Conservation (phyloP, 164 flowering plant species). For the Warburgia ugandensis region DNA sequence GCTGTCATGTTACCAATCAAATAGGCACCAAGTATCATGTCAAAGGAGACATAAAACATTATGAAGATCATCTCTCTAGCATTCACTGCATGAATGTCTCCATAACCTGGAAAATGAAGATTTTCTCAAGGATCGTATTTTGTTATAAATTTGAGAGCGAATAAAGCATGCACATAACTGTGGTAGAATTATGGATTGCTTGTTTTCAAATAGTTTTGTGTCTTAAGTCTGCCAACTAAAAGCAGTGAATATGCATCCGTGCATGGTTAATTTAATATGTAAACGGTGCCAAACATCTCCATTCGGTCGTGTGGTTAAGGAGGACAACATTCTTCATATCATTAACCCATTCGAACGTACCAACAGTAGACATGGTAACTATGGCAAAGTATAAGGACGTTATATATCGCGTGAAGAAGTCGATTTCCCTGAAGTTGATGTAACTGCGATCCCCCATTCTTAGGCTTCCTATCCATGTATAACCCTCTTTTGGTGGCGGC, state of each 20-base stretch:
- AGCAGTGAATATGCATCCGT: too few relatives aligned
- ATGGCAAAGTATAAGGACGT: conserved; percentile 21
- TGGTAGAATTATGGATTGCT: too few relatives aligned
- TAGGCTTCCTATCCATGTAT: conserved; percentile 83
- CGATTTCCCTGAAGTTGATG: conserved; percentile 61
- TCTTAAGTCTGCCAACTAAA: not conserved
- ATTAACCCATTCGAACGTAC: conserved; percentile 4
- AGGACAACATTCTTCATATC: too few relatives aligned
- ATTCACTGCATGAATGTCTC: conserved; percentile 28
- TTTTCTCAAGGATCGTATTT: not conserved
- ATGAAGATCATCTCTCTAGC: conserved; percentile 26
- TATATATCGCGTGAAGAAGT: conserved; percentile 55
- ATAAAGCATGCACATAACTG: too few relatives aligned
- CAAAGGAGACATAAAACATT: conserved; percentile 24
- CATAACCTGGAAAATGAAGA: conserved; percentile 15
- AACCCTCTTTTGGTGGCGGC: conserved; percentile 52
- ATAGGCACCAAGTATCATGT: conserved; percentile 26
- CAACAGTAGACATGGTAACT: conserved; percentile 23
- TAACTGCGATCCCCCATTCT: conserved; percentile 58
- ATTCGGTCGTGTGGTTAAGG: too few relatives aligned
- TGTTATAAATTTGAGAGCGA: too few relatives aligned
- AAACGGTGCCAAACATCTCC: too few relatives aligned
- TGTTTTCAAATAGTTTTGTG: not conserved
- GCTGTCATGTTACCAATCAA: conserved; percentile 31
- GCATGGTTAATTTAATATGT: too few relatives aligned